Evolutionary conservation across 2,329 filamentous ascomycete genomes (phyloP).

Genomic region (Dendrostoma leiphaemia): DNA sequence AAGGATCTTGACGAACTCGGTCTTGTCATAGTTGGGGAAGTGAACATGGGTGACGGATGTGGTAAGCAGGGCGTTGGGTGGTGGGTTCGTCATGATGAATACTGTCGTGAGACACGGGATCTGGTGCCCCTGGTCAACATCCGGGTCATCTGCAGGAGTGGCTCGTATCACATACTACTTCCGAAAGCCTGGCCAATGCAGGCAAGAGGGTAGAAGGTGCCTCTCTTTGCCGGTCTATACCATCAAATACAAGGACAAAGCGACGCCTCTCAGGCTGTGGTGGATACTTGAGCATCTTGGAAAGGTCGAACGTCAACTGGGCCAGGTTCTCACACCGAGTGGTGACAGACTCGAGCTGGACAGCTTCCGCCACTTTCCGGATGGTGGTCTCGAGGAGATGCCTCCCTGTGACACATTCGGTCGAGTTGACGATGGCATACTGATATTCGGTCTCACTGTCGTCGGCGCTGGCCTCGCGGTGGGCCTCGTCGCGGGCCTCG

Average conservation of each 20-base stretch:
- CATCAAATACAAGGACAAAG: conserved; percentile 85
- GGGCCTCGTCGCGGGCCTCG: conserved; percentile 22
- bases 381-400: conserved; percentile 75
- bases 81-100: conserved; percentile 72
- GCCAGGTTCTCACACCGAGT: conserved; percentile 76
- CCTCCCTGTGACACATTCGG: conserved; percentile 74
- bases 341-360: conserved; percentile 33
- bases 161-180: conserved; percentile 57
- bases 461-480: conserved; percentile 36
- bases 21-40: conserved; percentile 81
- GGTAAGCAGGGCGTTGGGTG: conserved; percentile 66
- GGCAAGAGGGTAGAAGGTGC: conserved; percentile 75
- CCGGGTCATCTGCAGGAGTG: no score
- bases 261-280: conserved; percentile 42
- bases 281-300: conserved; percentile 55
- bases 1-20: conserved; percentile 76
- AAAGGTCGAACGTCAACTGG: conserved; percentile 70
- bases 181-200: conserved; percentile 76
- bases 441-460: conserved; percentile 54
- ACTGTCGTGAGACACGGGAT: conserved; percentile 76
- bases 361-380: conserved; percentile 53
- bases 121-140: conserved; percentile 40
- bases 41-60: conserved; percentile 72
- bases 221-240: conserved; percentile 81
- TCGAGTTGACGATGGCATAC: conserved; percentile 64